Percentiles rank a stretch among this genome's conserved stretches.
Conservation (phyloP, 2,329 filamentous ascomycete species). For the Penicillium sp. region DNA sequence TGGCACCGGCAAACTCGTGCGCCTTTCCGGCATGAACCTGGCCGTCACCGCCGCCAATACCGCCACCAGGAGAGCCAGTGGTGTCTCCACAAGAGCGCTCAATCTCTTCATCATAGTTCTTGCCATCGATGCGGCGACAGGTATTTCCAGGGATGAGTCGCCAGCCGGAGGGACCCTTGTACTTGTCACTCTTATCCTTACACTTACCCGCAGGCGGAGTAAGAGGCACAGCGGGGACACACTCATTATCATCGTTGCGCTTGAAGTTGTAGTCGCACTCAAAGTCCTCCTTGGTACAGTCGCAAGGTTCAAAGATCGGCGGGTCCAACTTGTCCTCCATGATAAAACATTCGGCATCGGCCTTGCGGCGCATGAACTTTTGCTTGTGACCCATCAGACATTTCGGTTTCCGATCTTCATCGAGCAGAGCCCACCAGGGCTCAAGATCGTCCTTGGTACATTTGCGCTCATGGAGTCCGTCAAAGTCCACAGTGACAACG, state of each 20-base stretch:
- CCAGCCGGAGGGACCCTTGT: slow-evolving; percentile 86
- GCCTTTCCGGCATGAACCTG: slow-evolving; percentile 62
- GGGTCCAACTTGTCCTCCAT: slow-evolving; percentile 76
- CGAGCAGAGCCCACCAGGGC: slow-evolving; percentile 80
- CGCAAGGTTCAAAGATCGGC: slow-evolving; percentile 71
- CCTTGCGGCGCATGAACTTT: slow-evolving; percentile 80
- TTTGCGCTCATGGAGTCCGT: slow-evolving; percentile 73
- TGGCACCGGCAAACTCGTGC: slow-evolving; percentile 62
- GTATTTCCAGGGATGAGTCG: slow-evolving; percentile 83
- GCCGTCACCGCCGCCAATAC: slow-evolving; percentile 61
- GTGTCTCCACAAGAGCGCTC: slow-evolving; percentile 75
- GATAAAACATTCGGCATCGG: slow-evolving; percentile 85
- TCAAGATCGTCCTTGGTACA: slow-evolving; percentile 76
- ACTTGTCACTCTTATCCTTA: slow-evolving; percentile 70
- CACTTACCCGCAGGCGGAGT: slow-evolving; percentile 72
- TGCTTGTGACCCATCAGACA: slow-evolving; percentile 98
- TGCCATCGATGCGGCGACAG: slow-evolving; percentile 63
- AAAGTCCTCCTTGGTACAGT: slow-evolving; percentile 82
- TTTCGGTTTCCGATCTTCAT: slow-evolving; percentile 76
- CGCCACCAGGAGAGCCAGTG: slow-evolving; percentile 52
- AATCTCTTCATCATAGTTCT: slow-evolving; percentile 70
- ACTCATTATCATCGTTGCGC: slow-evolving; percentile 65
- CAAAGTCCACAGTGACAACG: slow-evolving; percentile 80
- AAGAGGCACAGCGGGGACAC: slow-evolving; percentile 65
- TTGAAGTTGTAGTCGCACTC: slow-evolving; percentile 96